Base-by-base conservation (phyloP, 2,329 filamentous ascomycete species). In the Coniochaeta sp. region DNA sequence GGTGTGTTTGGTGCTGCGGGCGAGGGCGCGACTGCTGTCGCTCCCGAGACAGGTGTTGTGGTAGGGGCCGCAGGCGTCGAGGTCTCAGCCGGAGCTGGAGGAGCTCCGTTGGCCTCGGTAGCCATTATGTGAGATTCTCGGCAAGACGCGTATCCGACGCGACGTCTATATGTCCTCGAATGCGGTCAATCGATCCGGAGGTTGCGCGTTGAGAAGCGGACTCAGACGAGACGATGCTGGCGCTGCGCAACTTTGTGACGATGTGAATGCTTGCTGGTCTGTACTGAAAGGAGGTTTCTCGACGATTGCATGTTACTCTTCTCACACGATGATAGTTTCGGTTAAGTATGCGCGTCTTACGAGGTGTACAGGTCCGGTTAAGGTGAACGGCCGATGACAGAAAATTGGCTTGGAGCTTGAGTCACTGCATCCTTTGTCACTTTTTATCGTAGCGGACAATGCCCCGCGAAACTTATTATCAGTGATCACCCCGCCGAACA, bases 1-100 rank as follows among this genome's bases (percentile, higher is more conserved):
- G 74, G 68, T 22, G 72, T 65, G 55, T 67, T 66, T 17, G 74
- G 5, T 32, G 30, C 30, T 32, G 30, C 72, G 4, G 72, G 59
- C 5, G 69, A 19, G 58, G 58, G 65, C 63, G 62, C 32, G n/a
- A 62, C 57, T 26, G 60, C 59, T 28, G 59, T 55, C 36, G 62
- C 62, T 38, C 62, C 59, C 4, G 62, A 44, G 22, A 62, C 60
- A 30, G 63, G 47, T 19, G 58, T 56, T 47, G 60, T 19, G n/a
- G 38, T 34, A 2, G 26, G 24, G n/a, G 47, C 4, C 30, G 28
- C 36, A 16, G 19, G 55, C 16, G 34, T 16, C 2, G 55, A 62
- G 32, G 42, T 55, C 52, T 47, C 52, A 14, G 59, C 62, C 17
- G 64, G 60, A 44, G 60, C 16, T 56, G 62, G 36, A 16, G 64